Conservation (phyloP, 768 basidiomycete species). For the Pluteus cervinus region DNA sequence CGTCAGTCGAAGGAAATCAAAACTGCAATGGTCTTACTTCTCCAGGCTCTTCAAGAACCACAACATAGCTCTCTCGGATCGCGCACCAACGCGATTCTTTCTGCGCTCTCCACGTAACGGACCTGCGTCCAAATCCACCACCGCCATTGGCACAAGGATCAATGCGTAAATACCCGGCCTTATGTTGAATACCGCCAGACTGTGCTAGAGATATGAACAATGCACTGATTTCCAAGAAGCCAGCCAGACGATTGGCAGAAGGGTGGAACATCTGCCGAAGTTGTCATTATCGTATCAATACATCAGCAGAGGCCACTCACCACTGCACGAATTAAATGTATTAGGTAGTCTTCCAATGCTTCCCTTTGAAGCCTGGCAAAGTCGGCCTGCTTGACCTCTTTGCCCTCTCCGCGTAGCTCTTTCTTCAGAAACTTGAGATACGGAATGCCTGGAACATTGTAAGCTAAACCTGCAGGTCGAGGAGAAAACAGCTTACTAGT, state of each 20-base stretch:
- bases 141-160: constrained; percentile 46
- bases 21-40: constrained; percentile 51
- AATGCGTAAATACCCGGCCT: constrained; percentile 78
- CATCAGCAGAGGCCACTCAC: constrained; percentile 36
- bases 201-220: constrained; percentile 76
- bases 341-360: constrained; percentile 80
- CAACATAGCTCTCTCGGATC: constrained; percentile 87
- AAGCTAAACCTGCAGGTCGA: neutral
- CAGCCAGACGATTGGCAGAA: constrained; percentile 79
- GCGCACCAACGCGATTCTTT: constrained; percentile 84
- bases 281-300: constrained; percentile 1
- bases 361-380: constrained; percentile 82
- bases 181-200: constrained; percentile 82
- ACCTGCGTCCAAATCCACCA: constrained; percentile 59
- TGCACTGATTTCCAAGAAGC: constrained; percentile 90
- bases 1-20: constrained; percentile 1
- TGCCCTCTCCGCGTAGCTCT: constrained; percentile 45
- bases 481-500: constrained; percentile 44
- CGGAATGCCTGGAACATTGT: constrained; percentile 55
- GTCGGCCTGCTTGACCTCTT: constrained; percentile 55
- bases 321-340: constrained; percentile 83
- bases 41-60: constrained; percentile 81
- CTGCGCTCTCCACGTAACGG: constrained; percentile 49
- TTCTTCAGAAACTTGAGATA: constrained; percentile 83
- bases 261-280: constrained; percentile 86